Evolutionary conservation across 371 early-diverging fungal species (phyloP).

Genomic region (Batkoa obscura): DNA sequence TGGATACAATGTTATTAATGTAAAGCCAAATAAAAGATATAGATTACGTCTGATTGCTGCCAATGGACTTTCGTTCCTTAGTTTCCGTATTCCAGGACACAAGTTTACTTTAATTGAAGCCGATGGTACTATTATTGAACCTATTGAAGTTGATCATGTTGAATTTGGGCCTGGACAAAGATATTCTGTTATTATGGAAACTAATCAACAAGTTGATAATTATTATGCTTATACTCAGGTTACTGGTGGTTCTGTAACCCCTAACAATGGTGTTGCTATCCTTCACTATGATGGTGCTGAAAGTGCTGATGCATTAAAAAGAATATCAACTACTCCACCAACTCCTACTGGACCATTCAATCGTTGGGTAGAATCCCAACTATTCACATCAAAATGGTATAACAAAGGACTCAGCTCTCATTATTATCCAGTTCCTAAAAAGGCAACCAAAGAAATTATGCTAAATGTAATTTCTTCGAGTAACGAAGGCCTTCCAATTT

Average conservation of each 20-base stretch:
- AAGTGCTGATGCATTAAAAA: background rate
- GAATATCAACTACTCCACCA: background rate
- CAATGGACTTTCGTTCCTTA: background rate
- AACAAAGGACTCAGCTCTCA: background rate
- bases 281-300: conserved; percentile 15
- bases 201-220: conserved; percentile 15
- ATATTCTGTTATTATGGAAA: conserved; percentile 17
- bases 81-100: conserved; percentile 18
- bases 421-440: too few relatives aligned
- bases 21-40: background rate
- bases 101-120: conserved; percentile 18
- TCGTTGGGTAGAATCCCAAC: background rate
- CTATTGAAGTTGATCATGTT: conserved; percentile 12
- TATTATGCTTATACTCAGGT: conserved; percentile 15
- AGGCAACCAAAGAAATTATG: too few relatives aligned
- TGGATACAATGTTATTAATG: background rate
- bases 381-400: background rate
- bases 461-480: too few relatives aligned
- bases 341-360: background rate
- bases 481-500: too few relatives aligned
- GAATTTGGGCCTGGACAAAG: conserved; percentile 18
- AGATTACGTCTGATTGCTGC: background rate
- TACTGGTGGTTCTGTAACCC: conserved; percentile 6
- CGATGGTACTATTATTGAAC: conserved; percentile 16
- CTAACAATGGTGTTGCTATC: conserved; percentile 12